Percentiles rank a stretch among this genome's conserved stretches.
These are phyloP conservation scores for Nosema granulosis DNA, from an alignment of 371 early-diverging fungal species.

Conservation along the genomic window DNA sequence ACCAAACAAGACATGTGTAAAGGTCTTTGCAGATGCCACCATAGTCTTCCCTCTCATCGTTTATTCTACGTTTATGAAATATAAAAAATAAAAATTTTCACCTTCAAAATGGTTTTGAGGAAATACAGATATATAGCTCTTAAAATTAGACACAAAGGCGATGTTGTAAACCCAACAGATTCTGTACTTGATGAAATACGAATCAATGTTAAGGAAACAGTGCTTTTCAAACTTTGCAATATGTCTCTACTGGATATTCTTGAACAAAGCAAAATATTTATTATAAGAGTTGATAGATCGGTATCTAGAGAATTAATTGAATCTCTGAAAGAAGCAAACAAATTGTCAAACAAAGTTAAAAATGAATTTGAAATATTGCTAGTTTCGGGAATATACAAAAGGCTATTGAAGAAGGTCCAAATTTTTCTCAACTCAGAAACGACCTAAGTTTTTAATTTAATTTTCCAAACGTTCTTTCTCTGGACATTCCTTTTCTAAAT, in stretches of 20 bases:
- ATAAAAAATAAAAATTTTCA: neutral
- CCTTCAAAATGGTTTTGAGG: neutral
- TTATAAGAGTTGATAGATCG: conserved; percentile 21
- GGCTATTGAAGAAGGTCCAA: conserved; percentile 7
- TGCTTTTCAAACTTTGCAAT: conserved; percentile 9
- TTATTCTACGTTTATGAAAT: conserved; percentile 49
- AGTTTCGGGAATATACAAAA: conserved; percentile 20
- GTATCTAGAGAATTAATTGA: neutral
- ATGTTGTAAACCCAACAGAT: neutral
- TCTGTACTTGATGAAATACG: neutral
- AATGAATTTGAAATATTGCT: neutral
- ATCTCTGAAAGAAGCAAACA: neutral
- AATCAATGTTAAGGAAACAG: conserved; percentile 3
- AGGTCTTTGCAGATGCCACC: conserved; percentile 89
- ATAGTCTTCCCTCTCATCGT: conserved; percentile 72
- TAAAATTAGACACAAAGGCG: neutral
- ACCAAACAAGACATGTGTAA: conserved; percentile 76
- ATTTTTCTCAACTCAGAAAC: too few species aligned
- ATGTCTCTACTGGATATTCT: neutral
- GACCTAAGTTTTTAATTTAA: too few species aligned
- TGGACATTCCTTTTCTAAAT: too few species aligned
- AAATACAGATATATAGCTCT: conserved; percentile 22
- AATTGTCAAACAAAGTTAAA: conserved; percentile 1
- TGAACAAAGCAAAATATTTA: conserved; percentile 9
- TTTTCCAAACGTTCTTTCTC: too few species aligned